A percentile compares a stretch with the other conserved stretches of the same genome.
Evolutionary conservation across 148 eudicot species (phyloP).

Genomic region (Polygonum maritimum): DNA sequence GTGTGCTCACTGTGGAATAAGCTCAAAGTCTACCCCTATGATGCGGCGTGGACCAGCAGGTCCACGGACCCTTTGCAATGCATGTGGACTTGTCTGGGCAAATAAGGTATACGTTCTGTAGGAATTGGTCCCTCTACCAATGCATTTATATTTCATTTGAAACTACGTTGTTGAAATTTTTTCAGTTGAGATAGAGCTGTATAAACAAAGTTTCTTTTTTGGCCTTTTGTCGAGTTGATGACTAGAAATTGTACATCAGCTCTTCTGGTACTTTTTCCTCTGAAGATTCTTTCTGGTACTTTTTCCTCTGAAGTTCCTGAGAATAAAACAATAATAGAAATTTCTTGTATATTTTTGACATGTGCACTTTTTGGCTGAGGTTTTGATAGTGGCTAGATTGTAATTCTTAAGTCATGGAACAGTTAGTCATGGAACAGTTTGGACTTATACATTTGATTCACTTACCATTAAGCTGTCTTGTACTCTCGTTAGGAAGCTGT

Average conservation of each 20-base stretch:
- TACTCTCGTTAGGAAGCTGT: not conserved
- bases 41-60: conserved; percentile 92
- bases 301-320: too few species aligned
- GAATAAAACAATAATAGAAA: too few species aligned
- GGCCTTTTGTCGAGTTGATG: not conserved
- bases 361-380: not conserved
- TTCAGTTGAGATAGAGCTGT: not conserved
- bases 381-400: not conserved
- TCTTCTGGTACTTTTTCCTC: not conserved
- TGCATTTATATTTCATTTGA: not conserved
- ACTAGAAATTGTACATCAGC: not conserved
- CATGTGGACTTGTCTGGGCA: conserved; percentile 85
- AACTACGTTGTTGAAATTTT: not conserved
- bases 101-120: conserved; percentile 43
- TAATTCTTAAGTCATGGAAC: not conserved
- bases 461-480: not conserved
- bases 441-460: not conserved
- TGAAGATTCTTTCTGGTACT: not conserved
- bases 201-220: not conserved
- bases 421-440: not conserved
- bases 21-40: conserved; percentile 59
- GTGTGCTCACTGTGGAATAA: conserved; percentile 46
- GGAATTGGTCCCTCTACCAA: not conserved
- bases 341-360: too few species aligned
- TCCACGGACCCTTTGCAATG: conserved; percentile 87